Percentiles rank a stretch among this genome's conserved stretches.
These are phyloP conservation scores for Parietichytrium sp. DNA, from an alignment of 108 stramenopile species.

Conservation along the genomic window DNA sequence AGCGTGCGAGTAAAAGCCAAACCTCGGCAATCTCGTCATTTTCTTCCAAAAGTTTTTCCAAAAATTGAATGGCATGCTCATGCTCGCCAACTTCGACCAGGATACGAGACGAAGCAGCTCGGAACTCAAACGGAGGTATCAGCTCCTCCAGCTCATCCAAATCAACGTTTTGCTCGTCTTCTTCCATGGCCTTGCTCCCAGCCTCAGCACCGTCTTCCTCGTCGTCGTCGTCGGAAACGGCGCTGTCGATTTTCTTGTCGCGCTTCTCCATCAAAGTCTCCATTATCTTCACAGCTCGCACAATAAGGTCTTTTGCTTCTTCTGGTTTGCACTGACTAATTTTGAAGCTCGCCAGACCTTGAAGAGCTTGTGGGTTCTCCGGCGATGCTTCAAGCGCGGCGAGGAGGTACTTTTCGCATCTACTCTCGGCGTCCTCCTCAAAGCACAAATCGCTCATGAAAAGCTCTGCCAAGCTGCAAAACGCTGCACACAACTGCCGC, in stretches of 20 bases:
- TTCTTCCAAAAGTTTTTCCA: slow-evolving; percentile 3
- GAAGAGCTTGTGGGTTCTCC: slow-evolving; percentile 3
- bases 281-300: neutral
- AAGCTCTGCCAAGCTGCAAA: slow-evolving; percentile 20
- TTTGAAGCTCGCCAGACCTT: slow-evolving; percentile 13
- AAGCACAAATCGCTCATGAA: slow-evolving; percentile 36
- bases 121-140: slow-evolving; percentile 15
- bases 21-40: slow-evolving; percentile 4
- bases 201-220: neutral
- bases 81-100: slow-evolving; percentile 18
- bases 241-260: too few relatives aligned
- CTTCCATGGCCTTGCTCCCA: neutral
- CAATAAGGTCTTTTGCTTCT: neutral
- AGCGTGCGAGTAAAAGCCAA: slow-evolving; percentile 23
- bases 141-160: too few relatives aligned
- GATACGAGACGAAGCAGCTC: slow-evolving; percentile 15
- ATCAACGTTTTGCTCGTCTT: too few relatives aligned
- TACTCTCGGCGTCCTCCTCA: neutral
- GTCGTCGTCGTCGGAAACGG: neutral
- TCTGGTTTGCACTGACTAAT: neutral
- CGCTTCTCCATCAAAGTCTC: neutral
- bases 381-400: neutral
- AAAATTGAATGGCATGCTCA: neutral
- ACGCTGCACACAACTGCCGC: neutral
- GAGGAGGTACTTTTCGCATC: slow-evolving; percentile 23